Conservation (phyloP, 192 early-diverging fungal genomes). For the Backusella macrospora region DNA sequence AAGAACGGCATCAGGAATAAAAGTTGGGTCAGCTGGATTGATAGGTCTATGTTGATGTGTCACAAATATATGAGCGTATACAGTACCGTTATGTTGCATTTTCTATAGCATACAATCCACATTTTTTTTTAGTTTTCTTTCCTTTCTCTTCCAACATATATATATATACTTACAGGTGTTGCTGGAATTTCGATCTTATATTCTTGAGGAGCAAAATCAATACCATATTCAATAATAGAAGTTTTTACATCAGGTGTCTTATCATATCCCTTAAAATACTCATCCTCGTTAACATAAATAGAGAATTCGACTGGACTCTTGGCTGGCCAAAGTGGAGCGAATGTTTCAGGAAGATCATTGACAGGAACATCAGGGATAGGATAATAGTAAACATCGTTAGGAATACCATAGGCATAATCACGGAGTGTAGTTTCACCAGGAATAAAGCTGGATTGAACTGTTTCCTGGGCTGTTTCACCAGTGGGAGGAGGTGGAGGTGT, state of each 20-base stretch:
- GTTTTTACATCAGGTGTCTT: constrained; percentile 45
- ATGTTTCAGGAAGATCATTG: constrained; percentile 17
- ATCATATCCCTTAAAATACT: constrained; percentile 47
- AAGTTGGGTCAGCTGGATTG: constrained; percentile 44
- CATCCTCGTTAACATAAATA: constrained; percentile 52
- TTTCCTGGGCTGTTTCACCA: background rate
- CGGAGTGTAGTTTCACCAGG: constrained; percentile 14
- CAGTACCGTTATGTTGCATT: constrained; percentile 58
- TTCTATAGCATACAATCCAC: constrained; percentile 31
- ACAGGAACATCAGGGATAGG: constrained; percentile 22
- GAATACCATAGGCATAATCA: constrained; percentile 26
- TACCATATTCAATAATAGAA: constrained; percentile 44
- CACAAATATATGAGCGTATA: constrained; percentile 66
- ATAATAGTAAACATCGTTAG: constrained; percentile 29
- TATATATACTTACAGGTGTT: constrained; percentile 41
- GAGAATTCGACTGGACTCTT: constrained; percentile 43
- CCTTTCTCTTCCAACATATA: background rate
- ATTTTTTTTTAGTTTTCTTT: background rate
- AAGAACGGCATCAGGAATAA: constrained; percentile 45
- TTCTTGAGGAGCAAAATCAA: constrained; percentile 47
- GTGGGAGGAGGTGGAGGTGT: background rate
- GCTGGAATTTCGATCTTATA: constrained; percentile 46
- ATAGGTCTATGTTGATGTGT: constrained; percentile 41
- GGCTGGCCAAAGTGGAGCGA: constrained; percentile 33
- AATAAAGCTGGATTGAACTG: background rate